Base-by-base conservation (phyloP, 1,139 yeast species). In the Blastobotrys malaysiensis region DNA sequence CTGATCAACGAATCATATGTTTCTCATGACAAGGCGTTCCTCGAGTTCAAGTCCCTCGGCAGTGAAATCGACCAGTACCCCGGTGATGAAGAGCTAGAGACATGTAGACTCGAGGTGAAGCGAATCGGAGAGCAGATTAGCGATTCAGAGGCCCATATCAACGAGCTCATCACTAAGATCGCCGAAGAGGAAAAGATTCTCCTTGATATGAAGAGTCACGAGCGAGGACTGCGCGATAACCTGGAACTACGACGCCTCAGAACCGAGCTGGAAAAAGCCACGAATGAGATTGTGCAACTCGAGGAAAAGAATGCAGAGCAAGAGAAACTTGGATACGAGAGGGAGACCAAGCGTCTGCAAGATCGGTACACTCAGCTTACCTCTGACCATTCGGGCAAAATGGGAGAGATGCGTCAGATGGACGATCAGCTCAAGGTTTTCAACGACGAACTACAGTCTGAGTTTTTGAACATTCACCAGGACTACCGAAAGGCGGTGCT, bases 341-440 rank as follows among this genome's bases (percentile, higher is more conserved):
- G 75, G 21, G 78, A 81, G 53, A 80, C 93, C 1, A 71, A 72
- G 49, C 62, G 67, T 19, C 71, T 93, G 44, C 79, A 93, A 54
- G 74, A 75, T 9, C 69, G 74, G 44, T 81, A 84, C 52, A 77
- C 88, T 7, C 70, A 71, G 9, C 70, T 88, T 50, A 85, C 84
- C 57, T 77, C 91, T 0, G 79, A 81, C 51, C 83, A 86, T 62
- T 88, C 96, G 5, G 84, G 91, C 22, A 85, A 83, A 62, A 69
- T 82, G 43, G 99, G 99, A 31, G 97, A 93, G 69, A 78, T 88
- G 45, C 83, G 84, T 58, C 98, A 93, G 65, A 76, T 93, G 59
- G 82, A 84, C 52, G 89, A 84, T 61, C 97, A 90, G 65, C 77
- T 86, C 6, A 73, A 71, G 27, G 73, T 78, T 2, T 69, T 86